Evolutionary conservation across 2,329 filamentous ascomycete species (phyloP).

Genomic region (Sporothrix variecibatus): DNA sequence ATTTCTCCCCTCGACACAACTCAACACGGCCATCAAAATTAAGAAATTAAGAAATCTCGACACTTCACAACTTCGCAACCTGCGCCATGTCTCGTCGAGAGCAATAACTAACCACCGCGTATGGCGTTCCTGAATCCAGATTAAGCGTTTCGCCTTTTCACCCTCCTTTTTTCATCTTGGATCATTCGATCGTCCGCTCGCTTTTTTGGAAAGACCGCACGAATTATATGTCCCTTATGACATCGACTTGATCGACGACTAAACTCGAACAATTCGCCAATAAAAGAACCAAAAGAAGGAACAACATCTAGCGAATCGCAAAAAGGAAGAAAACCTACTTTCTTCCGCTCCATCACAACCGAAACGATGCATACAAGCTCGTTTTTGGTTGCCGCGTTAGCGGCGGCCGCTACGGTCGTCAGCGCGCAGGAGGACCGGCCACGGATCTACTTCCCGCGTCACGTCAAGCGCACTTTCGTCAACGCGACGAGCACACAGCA

Average conservation of each 20-base stretch:
- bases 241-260: conserved; percentile 15
- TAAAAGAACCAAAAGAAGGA: background rate
- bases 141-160: conserved; percentile 11
- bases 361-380: conserved; percentile 52
- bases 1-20: background rate
- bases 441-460: conserved; percentile 59
- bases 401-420: conserved; percentile 49
- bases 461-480: conserved; percentile 54
- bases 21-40: background rate
- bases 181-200: conserved; percentile 27
- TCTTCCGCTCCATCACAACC: background rate
- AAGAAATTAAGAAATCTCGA: background rate
- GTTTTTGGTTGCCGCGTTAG: conserved; percentile 52
- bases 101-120: conserved; percentile 14
- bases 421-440: conserved; percentile 49
- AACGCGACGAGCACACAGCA: conserved; percentile 46
- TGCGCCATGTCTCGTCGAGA: background rate
- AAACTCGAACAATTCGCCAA: background rate
- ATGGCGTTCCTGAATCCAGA: conserved; percentile 16
- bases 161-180: conserved; percentile 20
- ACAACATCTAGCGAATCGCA: conserved; percentile 5
- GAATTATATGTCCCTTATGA: conserved; percentile 20
- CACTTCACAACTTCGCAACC: background rate
- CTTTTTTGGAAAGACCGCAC: conserved; percentile 22
- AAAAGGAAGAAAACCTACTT: background rate